These are phyloP conservation scores for Mrakiaceae sp. DNA, from an alignment of 1,284 basidiomycete genomes.

Conservation along the genomic window DNA sequence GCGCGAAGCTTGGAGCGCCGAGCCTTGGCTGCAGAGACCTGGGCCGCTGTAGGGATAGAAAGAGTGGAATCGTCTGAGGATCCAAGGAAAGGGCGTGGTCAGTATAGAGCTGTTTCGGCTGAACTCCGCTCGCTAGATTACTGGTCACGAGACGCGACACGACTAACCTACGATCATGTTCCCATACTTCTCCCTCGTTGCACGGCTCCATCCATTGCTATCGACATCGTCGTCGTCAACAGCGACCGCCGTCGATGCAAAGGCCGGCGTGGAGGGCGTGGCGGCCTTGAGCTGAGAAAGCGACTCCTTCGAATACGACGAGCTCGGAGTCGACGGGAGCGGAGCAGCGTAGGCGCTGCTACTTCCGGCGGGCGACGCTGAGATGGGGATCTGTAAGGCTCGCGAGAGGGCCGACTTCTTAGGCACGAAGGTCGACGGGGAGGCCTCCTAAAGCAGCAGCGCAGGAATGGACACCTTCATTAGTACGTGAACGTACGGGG, in stretches of 20 bases:
- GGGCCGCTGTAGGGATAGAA: slow-evolving; percentile 61
- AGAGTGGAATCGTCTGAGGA: slow-evolving; percentile 5
- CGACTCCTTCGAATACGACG: slow-evolving; percentile 59
- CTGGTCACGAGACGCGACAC: not conserved
- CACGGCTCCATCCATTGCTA: slow-evolving; percentile 21
- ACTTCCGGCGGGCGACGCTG: not conserved
- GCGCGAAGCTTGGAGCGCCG: slow-evolving; percentile 43
- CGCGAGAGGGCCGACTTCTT: slow-evolving; percentile 34
- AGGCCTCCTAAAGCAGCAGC: slow-evolving; percentile 18
- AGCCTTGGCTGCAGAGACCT: slow-evolving; percentile 65
- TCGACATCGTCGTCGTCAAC: slow-evolving; percentile 35
- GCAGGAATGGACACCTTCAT: too few relatives aligned
- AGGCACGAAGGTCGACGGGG: slow-evolving; percentile 29
- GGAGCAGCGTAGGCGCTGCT: slow-evolving; percentile 41
- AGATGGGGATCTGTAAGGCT: slow-evolving; percentile 25
- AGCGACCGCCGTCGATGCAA: slow-evolving; percentile 20
- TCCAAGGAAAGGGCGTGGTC: slow-evolving; percentile 1
- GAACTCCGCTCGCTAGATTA: not conserved
- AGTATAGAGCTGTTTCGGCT: too few relatives aligned
- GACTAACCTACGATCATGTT: slow-evolving; percentile 17
- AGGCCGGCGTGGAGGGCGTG: slow-evolving; percentile 49
- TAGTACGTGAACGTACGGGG: too few relatives aligned
- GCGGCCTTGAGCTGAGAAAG: slow-evolving; percentile 71
- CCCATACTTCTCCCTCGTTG: slow-evolving; percentile 32
- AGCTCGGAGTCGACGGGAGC: slow-evolving; percentile 40